A percentile compares a stretch with the other conserved stretches of the same genome.
These are phyloP conservation scores for Tripidium arundinaceum DNA, from an alignment of 202 grass and related monocot genomes.

Conservation along the genomic window DNA sequence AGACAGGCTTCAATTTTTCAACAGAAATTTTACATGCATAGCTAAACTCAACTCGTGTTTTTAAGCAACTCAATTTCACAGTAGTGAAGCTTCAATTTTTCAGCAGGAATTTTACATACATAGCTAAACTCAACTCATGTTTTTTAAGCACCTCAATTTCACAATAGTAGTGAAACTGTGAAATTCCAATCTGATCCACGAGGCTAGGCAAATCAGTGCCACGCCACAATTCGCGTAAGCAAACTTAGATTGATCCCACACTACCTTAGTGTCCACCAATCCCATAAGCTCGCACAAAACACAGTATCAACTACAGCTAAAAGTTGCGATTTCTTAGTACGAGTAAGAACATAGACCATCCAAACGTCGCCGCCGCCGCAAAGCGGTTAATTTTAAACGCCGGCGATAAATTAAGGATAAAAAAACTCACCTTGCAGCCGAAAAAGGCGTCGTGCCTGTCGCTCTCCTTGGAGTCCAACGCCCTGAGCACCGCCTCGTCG, in stretches of 20 bases:
- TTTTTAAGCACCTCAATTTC: not conserved
- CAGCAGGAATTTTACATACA: not conserved
- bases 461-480: slow-evolving; percentile 39
- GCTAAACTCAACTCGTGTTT: not conserved
- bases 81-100: not conserved
- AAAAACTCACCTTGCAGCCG: slow-evolving; percentile 34
- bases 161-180: not conserved
- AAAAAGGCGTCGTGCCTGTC: slow-evolving; percentile 39
- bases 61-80: not conserved
- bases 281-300: not conserved
- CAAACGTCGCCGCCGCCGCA: not conserved
- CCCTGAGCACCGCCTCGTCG: slow-evolving; percentile 34
- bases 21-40: not conserved
- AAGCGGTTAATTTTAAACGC: not conserved
- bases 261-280: not conserved
- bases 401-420: not conserved
- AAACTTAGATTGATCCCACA: not conserved
- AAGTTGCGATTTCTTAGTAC: not conserved
- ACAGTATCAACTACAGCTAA: not conserved
- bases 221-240: not conserved
- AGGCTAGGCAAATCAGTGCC: not conserved
- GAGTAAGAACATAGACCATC: not conserved
- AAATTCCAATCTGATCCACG: not conserved
- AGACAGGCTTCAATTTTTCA: not conserved
- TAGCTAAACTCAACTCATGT: not conserved